Percentiles rank a stretch among this genome's conserved stretches.
phyloP scores from a whole-genome alignment of 2,329 filamentous ascomycete genomes.

The Immersiporthe knoxdaviesiana region DNA sequence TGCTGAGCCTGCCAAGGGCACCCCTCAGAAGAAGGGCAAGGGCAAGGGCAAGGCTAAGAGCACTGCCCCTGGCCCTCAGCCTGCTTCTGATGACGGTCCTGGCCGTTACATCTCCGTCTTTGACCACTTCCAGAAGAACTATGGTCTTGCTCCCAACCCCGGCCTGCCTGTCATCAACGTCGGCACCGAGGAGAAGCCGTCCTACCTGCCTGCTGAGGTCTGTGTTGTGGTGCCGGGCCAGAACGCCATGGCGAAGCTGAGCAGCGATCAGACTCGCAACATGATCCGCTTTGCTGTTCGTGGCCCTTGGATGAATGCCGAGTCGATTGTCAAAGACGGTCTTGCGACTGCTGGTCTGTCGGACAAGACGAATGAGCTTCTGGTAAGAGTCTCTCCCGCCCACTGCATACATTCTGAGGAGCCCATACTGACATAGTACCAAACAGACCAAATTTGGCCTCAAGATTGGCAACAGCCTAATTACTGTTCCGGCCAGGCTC shows the following conservation, averaged over 20 bases:
- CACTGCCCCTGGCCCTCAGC: conserved; percentile 16
- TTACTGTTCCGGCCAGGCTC: conserved; percentile 67
- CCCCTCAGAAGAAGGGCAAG: conserved; percentile 24
- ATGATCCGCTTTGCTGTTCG: conserved; percentile 68
- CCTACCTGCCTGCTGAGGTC: conserved; percentile 62
- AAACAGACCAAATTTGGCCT: conserved; percentile 48
- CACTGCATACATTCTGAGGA: too few relatives aligned
- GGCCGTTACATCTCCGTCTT: conserved; percentile 53
- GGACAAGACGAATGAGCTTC: conserved; percentile 40
- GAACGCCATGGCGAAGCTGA: conserved; percentile 50
- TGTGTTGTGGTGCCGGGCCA: conserved; percentile 62
- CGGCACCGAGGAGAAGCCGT: conserved; percentile 54
- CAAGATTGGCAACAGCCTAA: conserved; percentile 49
- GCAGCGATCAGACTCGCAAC: conserved; percentile 53
- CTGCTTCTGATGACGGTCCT: conserved; percentile 5
- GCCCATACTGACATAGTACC: neutral
- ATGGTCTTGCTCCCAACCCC: conserved; percentile 38
- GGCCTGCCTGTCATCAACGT: conserved; percentile 61
- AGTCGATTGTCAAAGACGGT: conserved; percentile 56
- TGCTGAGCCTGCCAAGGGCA: neutral
- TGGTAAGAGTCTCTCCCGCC: conserved; percentile 39
- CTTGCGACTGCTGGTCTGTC: conserved; percentile 52
- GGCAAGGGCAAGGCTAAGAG: conserved; percentile 19
- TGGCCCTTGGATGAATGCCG: conserved; percentile 57
- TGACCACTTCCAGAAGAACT: conserved; percentile 51